These are phyloP conservation scores for Silene coronaria DNA, from an alignment of 179 eudicot genomes.

Conservation along the genomic window DNA sequence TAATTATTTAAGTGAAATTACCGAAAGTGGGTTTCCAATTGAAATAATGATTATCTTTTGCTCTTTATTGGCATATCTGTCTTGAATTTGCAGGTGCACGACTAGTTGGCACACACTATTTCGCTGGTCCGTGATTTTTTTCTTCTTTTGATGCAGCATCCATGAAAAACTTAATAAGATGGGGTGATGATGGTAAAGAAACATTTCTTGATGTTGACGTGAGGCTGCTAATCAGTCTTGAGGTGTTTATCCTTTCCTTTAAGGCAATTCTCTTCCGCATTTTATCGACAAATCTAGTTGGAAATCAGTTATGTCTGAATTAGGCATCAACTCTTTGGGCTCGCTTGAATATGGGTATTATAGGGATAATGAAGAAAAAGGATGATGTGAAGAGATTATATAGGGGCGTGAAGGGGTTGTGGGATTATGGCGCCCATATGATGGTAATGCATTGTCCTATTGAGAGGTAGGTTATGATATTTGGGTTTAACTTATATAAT, in stretches of 20 bases:
- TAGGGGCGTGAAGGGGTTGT: background rate
- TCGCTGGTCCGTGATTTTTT: constrained; percentile 10
- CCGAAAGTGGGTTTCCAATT: background rate
- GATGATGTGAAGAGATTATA: background rate
- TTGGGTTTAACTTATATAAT: no score
- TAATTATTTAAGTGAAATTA: background rate
- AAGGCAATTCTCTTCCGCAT: background rate
- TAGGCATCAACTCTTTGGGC: background rate
- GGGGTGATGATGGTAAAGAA: constrained; percentile 51
- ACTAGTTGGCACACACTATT: background rate
- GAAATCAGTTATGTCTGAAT: background rate
- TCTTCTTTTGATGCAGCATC: constrained; percentile 52
- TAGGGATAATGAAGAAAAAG: background rate
- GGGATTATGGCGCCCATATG: background rate
- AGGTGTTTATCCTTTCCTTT: constrained; percentile 44
- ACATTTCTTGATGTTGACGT: constrained; percentile 66
- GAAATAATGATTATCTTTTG: background rate
- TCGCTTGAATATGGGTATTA: background rate
- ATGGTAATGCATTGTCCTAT: background rate
- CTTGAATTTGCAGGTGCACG: constrained; percentile 3
- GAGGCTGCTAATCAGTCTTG: constrained; percentile 55
- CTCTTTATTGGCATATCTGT: background rate
- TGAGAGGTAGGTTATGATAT: no score
- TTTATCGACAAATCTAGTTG: background rate
- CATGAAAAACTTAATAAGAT: constrained; percentile 62